Conservation (phyloP, 2,329 filamentous ascomycete species). For the Aureobasidium vineae region DNA sequence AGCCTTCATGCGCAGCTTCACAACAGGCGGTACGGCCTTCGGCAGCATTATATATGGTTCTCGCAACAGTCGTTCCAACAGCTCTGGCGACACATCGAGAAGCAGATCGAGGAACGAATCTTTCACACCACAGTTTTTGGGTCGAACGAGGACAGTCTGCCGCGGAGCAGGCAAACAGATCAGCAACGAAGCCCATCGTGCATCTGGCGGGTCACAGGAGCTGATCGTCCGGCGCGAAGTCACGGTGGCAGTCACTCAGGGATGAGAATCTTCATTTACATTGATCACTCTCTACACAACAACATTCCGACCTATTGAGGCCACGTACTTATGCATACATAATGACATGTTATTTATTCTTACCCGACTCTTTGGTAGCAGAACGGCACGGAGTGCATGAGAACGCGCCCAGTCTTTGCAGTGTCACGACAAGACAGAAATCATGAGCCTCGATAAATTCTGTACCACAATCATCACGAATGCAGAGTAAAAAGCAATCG, state of each 20-base stretch:
- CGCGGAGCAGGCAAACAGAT: constrained; percentile 19
- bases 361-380: not conserved
- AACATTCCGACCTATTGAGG: not conserved
- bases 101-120: constrained; percentile 19
- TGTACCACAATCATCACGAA: not conserved
- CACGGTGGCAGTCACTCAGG: constrained; percentile 15
- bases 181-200: constrained; percentile 3
- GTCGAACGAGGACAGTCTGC: constrained; percentile 14
- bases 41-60: constrained; percentile 26
- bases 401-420: not conserved
- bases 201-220: constrained; percentile 19
- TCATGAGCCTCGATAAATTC: not conserved
- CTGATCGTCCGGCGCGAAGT: constrained; percentile 22
- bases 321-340: constrained; percentile 11
- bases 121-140: constrained; percentile 20
- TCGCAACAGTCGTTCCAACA: constrained; percentile 19
- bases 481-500: not conserved
- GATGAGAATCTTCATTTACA: not conserved
- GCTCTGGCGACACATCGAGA: constrained; percentile 13
- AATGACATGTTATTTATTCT: not conserved
- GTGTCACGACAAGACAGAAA: not conserved
- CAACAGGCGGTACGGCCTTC: constrained; percentile 31
- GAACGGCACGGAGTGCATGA: not conserved
- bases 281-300: not conserved
- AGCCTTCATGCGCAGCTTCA: constrained; percentile 40